Conservation (phyloP, 2,329 filamentous ascomycete species). For the Zymoseptoria tritici region DNA sequence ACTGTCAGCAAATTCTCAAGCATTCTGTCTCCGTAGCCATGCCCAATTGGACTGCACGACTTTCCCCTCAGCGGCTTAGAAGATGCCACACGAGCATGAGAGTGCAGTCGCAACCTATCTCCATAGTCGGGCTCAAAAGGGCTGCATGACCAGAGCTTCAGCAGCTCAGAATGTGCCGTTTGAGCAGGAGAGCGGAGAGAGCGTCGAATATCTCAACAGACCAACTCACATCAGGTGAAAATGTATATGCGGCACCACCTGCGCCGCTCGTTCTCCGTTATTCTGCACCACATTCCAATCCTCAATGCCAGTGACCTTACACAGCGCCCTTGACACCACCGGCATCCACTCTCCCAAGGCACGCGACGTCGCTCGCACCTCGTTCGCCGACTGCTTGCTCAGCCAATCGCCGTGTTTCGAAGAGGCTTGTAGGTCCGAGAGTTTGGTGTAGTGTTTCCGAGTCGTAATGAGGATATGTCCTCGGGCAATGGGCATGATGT, state of each 20-base stretch:
- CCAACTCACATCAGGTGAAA: slow-evolving; percentile 67
- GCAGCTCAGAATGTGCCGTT: too few relatives aligned
- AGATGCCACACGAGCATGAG: too few relatives aligned
- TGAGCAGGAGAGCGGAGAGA: too few relatives aligned
- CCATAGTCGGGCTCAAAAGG: too few relatives aligned
- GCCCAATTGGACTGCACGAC: too few relatives aligned
- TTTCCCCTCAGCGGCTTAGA: too few relatives aligned
- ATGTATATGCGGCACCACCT: slow-evolving; percentile 89
- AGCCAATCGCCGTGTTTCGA: slow-evolving; percentile 10
- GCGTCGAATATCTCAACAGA: too few relatives aligned
- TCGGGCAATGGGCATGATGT: slow-evolving; percentile 78
- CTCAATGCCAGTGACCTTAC: slow-evolving; percentile 58
- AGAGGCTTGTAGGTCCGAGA: slow-evolving; percentile 54
- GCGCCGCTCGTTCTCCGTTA: slow-evolving; percentile 78
- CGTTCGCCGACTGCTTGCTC: slow-evolving; percentile 9
- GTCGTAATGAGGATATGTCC: slow-evolving; percentile 81
- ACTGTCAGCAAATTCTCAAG: neutral
- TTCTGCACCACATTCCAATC: slow-evolving; percentile 99
- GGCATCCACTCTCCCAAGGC: slow-evolving; percentile 51
- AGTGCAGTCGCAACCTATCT: too few relatives aligned
- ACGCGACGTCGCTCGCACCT: slow-evolving; percentile 17
- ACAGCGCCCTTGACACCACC: slow-evolving; percentile 63
- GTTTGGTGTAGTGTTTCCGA: slow-evolving; percentile 66
- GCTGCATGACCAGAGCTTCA: too few relatives aligned
- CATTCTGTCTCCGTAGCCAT: too few relatives aligned